Base-by-base conservation (phyloP, 2,329 filamentous ascomycete species). In the Beauveria sp. region DNA sequence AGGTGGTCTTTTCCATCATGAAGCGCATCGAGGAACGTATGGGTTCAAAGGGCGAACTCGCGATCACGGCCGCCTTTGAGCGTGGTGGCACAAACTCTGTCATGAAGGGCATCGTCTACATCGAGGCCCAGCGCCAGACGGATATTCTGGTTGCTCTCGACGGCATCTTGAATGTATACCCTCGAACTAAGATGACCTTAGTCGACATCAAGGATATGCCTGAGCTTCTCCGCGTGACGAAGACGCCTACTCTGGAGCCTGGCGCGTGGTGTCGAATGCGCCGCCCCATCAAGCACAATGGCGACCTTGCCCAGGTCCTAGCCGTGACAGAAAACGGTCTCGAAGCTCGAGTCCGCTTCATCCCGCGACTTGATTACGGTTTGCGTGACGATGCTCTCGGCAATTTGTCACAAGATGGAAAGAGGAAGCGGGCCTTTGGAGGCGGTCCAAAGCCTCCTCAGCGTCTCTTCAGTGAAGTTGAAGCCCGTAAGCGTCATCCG, bases 201-300 rank as follows among this genome's bases (percentile, higher is more conserved):
- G 91, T 99, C 47, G 91, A 95, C 54, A 92, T 98, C 69, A 96
- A 96, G 73, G 95, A 99, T 75, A 96, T 97, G 87, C 93, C 95
- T 1, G 95, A 98, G 74, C 83, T 99, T n/a, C 81, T 99, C 20
- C 86, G 92, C 57, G 91, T 96, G 30, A 87, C 86, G 63, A 96
- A 96, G 77, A 93, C 89, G 3, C 90, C 92, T 53, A 86, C 87
- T 28, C 79, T 99, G 40, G 86, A 95, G 67, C 89, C 89, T 10
- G 93, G 93, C 65, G 91, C 91, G 43, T 99, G 95, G 83, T 93
- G 98, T 57, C 91, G 95, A 65, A 86, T 98, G 65, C 88, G 86
- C 72, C 85, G 90, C 59, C 87, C 86, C 2, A 82, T 87, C 50
- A 89, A 93, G 71, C 96, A 99, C 74, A 85, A 86, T 46, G 90